Base-by-base conservation (phyloP, 2,329 filamentous ascomycete species). In the Pseudogymnoascus sp. region DNA sequence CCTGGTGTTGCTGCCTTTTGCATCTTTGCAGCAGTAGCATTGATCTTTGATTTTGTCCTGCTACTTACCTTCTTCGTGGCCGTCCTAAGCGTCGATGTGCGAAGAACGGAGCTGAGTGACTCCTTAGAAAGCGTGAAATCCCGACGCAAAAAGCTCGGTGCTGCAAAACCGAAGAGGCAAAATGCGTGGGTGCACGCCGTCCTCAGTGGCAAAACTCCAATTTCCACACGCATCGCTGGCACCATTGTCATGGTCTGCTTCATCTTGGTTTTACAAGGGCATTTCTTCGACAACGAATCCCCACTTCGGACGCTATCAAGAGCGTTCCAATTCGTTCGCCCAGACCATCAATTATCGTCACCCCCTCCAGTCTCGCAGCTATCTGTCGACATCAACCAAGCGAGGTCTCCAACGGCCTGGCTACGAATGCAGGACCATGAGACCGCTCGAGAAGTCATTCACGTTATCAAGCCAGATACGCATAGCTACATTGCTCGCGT, bases 31-130 rank as follows among this genome's bases (percentile, higher is more conserved):
- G 87, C 87, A 2, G 84, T 93, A 62, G 90, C 90, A 0, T 84
- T 91, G 13, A 76, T 89, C 0, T 88, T 93, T 70, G 90, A 93
- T 74, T 89, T 90, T 67, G 86, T 92, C 70, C 92, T 90, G 71
- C 80, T 92, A 21, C 82, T 90, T 6, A 93, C 90, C 0, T 93
- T 92, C 76, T 93, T 93, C 71, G 79, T 92, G 3, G 85, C 90
- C 1, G 89, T 93, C 11, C 78, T 93, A 23, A 92, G 89, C 70
- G 86, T 93, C 48, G 90, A 93, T 73, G 89, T 93, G 8, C 84
- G 87, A 21, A 82, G 90, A 68, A 85, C 89, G 64, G 90, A 93
- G 76, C 81, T 93, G 0, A 85, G 86, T 68, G 90, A 93, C 72
- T 87, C 88, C 2, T 77, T 93, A 8, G 85, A 79, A 57, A 21